Evolutionary conservation across 192 early-diverging fungal genomes (phyloP).

Genomic region (Rhizoclosmatium sp.): DNA sequence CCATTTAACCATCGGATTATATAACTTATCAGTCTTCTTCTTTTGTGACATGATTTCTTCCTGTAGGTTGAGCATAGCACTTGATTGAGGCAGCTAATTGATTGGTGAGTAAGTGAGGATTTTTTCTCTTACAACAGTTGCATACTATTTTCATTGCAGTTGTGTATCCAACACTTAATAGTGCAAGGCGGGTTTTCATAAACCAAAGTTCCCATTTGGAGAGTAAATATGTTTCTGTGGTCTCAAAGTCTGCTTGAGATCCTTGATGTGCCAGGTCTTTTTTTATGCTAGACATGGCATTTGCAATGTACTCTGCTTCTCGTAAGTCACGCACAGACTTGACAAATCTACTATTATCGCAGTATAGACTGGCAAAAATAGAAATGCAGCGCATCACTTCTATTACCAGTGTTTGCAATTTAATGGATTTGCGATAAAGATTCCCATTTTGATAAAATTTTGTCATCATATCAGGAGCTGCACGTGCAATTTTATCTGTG

Average conservation of each 20-base stretch:
- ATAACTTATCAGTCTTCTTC: conserved; percentile 7
- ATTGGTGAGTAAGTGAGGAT: background rate
- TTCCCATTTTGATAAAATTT: conserved; percentile 49
- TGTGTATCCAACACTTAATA: conserved; percentile 45
- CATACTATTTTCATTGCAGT: conserved; percentile 44
- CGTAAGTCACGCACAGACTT: conserved; percentile 54
- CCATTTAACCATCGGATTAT: conserved; percentile 15
- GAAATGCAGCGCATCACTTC: conserved; percentile 52
- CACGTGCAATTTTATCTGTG: conserved; percentile 37
- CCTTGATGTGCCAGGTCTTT: conserved; percentile 59
- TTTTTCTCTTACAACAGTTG: background rate
- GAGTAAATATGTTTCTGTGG: conserved; percentile 45
- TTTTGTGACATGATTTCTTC: conserved; percentile 40
- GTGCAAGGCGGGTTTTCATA: conserved; percentile 49
- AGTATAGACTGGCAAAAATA: conserved; percentile 51
- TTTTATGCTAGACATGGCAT: conserved; percentile 54
- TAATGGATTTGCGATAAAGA: conserved; percentile 46
- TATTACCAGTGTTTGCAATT: conserved; percentile 50
- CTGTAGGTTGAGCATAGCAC: conserved; percentile 5
- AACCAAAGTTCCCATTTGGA: conserved; percentile 62
- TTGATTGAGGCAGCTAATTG: conserved; percentile 21
- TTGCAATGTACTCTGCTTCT: conserved; percentile 61
- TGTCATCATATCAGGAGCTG: conserved; percentile 37
- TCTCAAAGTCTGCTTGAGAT: conserved; percentile 46
- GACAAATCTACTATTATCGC: conserved; percentile 56